A percentile compares a stretch with the other conserved stretches of the same genome.
Evolutionary conservation across 345 rosid species (phyloP).

Genomic region (Eucalyptus regnans): DNA sequence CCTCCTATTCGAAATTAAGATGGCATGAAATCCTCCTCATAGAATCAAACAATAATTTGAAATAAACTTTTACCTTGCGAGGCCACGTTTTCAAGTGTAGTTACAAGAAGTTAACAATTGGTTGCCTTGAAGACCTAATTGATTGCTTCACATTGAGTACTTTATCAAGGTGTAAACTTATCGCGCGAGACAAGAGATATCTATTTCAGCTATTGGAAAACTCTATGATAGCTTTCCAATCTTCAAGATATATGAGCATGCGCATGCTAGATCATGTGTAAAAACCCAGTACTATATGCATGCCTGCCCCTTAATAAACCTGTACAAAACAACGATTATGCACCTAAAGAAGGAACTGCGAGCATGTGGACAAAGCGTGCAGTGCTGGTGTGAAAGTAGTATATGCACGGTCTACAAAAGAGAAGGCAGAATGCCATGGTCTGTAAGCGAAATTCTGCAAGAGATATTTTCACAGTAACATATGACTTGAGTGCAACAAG

Average conservation of each 20-base stretch:
- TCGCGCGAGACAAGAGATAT: not conserved
- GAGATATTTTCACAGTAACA: not conserved
- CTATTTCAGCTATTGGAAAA: not conserved
- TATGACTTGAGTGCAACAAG: not conserved
- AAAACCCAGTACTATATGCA: not conserved
- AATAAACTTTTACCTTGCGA: not conserved
- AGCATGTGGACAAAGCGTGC: not conserved
- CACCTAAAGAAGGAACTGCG: not conserved
- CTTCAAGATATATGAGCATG: not conserved
- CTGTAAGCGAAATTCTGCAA: not conserved
- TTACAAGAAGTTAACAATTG: not conserved
- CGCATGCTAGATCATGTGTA: not conserved
- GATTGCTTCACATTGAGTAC: not conserved
- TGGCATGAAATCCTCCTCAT: not conserved
- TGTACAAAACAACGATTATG: not conserved
- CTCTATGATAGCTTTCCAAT: not conserved
- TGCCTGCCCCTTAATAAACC: not conserved
- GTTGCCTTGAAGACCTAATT: not conserved
- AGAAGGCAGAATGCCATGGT: not conserved
- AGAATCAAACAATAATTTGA: not conserved
- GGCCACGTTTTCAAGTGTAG: not conserved
- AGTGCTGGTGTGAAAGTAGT: not conserved
- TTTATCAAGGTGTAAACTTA: not conserved
- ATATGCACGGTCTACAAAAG: not conserved
- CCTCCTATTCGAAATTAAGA: not conserved